phyloP scores from a whole-genome alignment of 306 rosid genomes.

The Dalbergia cochinchinensis region DNA sequence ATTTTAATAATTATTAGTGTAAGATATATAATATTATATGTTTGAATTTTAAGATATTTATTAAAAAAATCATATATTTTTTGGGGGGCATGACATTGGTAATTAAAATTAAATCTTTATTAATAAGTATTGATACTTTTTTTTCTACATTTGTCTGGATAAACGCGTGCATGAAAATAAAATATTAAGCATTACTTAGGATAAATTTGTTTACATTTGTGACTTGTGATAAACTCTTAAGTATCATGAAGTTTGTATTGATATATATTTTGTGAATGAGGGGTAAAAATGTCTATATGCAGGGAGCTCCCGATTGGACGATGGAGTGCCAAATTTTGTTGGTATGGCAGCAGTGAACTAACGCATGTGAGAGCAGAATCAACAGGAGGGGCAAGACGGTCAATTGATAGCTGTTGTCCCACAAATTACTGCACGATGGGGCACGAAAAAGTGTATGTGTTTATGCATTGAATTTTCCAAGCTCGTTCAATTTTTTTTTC shows the following conservation, averaged over 20 bases:
- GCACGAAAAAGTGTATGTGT: constrained; percentile 22
- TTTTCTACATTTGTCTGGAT: too few species aligned
- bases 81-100: too few species aligned
- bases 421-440: constrained; percentile 33
- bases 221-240: too few species aligned
- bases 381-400: constrained; percentile 42
- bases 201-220: too few species aligned
- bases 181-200: too few species aligned
- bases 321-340: constrained; percentile 34
- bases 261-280: not conserved
- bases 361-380: constrained; percentile 42
- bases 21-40: too few species aligned
- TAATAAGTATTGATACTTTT: too few species aligned
- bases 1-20: too few species aligned
- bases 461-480: constrained; percentile 25
- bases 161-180: too few species aligned
- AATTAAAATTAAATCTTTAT: too few species aligned
- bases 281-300: constrained; percentile 34
- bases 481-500: not conserved
- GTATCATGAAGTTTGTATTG: not conserved
- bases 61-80: too few species aligned
- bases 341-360: constrained; percentile 19
- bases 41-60: too few species aligned
- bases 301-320: constrained; percentile 1
- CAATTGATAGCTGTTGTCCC: constrained; percentile 30